Conservation (phyloP, 352 stramenopile species). For the Phytophthora ramorum region DNA sequence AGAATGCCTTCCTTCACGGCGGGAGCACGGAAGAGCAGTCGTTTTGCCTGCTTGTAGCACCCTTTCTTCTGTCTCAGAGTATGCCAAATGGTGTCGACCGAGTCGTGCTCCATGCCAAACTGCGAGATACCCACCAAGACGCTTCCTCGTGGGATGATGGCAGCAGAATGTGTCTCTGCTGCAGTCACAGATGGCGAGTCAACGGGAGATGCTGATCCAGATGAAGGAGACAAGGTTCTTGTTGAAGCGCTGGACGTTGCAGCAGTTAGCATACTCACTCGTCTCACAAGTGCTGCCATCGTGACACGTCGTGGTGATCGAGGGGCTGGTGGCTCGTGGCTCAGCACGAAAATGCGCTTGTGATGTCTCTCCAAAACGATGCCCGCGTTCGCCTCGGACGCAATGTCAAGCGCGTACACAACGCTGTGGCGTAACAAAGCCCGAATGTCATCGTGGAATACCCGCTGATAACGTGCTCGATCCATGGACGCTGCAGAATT, state of each 20-base stretch:
- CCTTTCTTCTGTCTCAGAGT: constrained; percentile 62
- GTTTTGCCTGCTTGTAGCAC: constrained; percentile 51
- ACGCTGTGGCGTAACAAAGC: constrained; percentile 55
- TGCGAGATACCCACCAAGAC: constrained; percentile 63
- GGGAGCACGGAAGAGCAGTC: constrained; percentile 60
- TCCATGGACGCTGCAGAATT: constrained; percentile 32
- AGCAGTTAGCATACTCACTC: constrained; percentile 28
- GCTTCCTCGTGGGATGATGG: constrained; percentile 57
- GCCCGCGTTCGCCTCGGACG: constrained; percentile 25
- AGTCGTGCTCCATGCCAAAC: constrained; percentile 69
- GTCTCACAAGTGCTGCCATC: constrained; percentile 29
- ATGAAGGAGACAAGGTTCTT: constrained; percentile 17
- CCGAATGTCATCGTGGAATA: constrained; percentile 64
- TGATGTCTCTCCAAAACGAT: constrained; percentile 67
- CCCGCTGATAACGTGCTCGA: constrained; percentile 41
- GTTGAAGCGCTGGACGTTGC: constrained; percentile 18
- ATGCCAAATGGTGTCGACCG: constrained; percentile 79
- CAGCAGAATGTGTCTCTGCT: constrained; percentile 4
- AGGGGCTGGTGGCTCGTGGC: constrained; percentile 35
- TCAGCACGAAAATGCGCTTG: constrained; percentile 71
- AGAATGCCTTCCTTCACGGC: constrained; percentile 44
- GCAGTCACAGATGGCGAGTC: constrained; percentile 3
- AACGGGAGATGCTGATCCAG: constrained; percentile 1
- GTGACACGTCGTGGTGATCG: constrained; percentile 13
- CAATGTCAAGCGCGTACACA: constrained; percentile 54